Evolutionary conservation across 257 asterid genomes (phyloP).

Genomic region (Ilex aquifolium): DNA sequence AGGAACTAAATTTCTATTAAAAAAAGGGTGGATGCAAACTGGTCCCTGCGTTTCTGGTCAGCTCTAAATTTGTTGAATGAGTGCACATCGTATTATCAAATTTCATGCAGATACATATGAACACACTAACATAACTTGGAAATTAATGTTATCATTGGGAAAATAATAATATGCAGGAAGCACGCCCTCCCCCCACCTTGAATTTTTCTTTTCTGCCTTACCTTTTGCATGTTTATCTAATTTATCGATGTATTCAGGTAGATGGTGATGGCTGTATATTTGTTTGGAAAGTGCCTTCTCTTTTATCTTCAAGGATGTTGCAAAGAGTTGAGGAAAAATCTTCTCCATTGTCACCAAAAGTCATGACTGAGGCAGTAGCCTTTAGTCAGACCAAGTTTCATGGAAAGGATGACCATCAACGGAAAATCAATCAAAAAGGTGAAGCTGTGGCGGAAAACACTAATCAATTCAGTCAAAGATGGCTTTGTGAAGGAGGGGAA

Average conservation of each 20-base stretch:
- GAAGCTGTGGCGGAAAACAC: slow-evolving; percentile 16
- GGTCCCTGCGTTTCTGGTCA: too few species aligned
- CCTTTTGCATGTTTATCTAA: slow-evolving; percentile 2
- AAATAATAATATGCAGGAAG: background rate
- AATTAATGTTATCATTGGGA: too few species aligned
- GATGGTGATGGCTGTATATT: slow-evolving; percentile 61
- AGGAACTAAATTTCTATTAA: too few species aligned
- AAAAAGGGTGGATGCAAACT: too few species aligned
- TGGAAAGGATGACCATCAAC: slow-evolving; percentile 17
- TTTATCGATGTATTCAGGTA: slow-evolving; percentile 41
- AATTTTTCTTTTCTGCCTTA: background rate
- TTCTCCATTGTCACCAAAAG: slow-evolving; percentile 23
- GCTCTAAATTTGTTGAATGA: too few species aligned
- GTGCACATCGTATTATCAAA: too few species aligned
- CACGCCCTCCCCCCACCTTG: too few species aligned
- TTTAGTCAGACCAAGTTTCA: slow-evolving; percentile 19
- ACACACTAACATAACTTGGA: too few species aligned
- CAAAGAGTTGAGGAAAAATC: slow-evolving; percentile 26
- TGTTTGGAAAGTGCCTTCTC: slow-evolving; percentile 62
- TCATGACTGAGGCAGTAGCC: slow-evolving; percentile 17
- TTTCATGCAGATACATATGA: too few species aligned
- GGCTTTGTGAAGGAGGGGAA: slow-evolving; percentile 17
- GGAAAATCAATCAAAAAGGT: slow-evolving; percentile 18
- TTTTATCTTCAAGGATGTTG: slow-evolving; percentile 43
- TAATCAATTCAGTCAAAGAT: slow-evolving; percentile 14